Evolutionary conservation across 495 filamentous ascomycete species (phyloP), one percentile per base, ranked within the genome.

Genomic region (Extremus antarcticus): DNA sequence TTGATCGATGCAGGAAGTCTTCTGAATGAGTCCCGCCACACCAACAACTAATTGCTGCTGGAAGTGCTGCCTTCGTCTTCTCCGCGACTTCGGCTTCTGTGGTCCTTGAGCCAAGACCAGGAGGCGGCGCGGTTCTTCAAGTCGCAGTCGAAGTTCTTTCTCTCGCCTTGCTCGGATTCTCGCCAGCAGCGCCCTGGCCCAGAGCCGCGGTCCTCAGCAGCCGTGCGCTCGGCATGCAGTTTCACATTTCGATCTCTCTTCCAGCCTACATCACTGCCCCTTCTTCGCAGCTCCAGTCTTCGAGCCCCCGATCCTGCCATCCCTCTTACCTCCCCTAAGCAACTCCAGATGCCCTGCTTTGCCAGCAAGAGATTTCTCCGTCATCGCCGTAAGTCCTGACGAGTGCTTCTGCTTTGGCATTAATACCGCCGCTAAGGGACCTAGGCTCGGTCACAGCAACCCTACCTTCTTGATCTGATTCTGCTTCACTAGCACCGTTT

Each of bases 341-440:
- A 88, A 39, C 66, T 89, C 85, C 58, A 88, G 61, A 76, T 90
- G 85, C 3, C 86, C 86, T 40, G 84, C 85, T 64, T 79, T 82
- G 46, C 78, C 70, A 3, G 81, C 86, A 21, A 90, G 72, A 60
- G 67, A 76, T 54, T 79, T 73, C 63, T 89, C 85, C 55, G 84
- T 87, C 68, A 77, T 76, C 0, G 73, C 72, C 2, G 75, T 76
- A 20, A 89, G 70, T 0, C 84, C 83, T 0, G 81, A 74, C 0
- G 81, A 73, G 48, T 82, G 72, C 78, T 85, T 87, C 83, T 84
- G 58, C 39, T 25, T 19, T 10, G 2, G 9, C 43, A 1, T 25
- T 51, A 22, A 23, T 19, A 22, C 3, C 19, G 10, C 10, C 38
- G 29, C 47, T 47, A 25, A 46, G 25, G 21, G 22, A 11, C 17